Evolutionary conservation across 768 basidiomycete species (phyloP).

Genomic region (Serendipita vermifera): DNA sequence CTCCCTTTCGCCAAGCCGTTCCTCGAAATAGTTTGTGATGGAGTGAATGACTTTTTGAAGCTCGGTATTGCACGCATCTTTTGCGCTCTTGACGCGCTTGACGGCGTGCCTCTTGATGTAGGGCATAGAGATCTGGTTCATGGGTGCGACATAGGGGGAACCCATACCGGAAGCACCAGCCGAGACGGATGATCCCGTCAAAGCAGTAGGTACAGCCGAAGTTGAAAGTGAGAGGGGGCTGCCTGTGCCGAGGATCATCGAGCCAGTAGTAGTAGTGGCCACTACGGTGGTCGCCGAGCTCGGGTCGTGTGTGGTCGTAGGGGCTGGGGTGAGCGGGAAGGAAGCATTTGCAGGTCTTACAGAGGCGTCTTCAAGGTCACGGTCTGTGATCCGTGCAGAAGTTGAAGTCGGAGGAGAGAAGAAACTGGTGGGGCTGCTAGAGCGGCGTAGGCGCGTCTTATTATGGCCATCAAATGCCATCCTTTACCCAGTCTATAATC

Average conservation of each 20-base stretch:
- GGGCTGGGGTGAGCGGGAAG: neutral
- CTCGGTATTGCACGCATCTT: constrained; percentile 94
- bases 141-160: neutral
- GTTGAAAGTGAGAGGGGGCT: constrained; percentile 9
- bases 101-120: constrained; percentile 89
- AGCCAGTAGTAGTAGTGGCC: constrained; percentile 7
- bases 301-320: neutral
- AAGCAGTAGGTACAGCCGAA: constrained; percentile 31
- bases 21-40: constrained; percentile 91
- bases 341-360: neutral
- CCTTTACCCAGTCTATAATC: neutral
- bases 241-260: constrained; percentile 11
- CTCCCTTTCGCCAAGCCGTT: constrained; percentile 67
- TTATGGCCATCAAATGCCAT: constrained; percentile 9
- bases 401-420: neutral
- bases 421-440: neutral
- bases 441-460: neutral
- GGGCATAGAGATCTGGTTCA: constrained; percentile 80
- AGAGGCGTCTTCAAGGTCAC: neutral
- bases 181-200: constrained; percentile 21
- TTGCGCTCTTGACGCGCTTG: constrained; percentile 82
- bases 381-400: neutral
- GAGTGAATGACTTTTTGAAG: constrained; percentile 85
- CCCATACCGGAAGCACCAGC: constrained; percentile 3
- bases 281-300: too few species aligned